Evolutionary conservation across 441 rosid genomes (phyloP).

Genomic region (Viola pubescens): DNA sequence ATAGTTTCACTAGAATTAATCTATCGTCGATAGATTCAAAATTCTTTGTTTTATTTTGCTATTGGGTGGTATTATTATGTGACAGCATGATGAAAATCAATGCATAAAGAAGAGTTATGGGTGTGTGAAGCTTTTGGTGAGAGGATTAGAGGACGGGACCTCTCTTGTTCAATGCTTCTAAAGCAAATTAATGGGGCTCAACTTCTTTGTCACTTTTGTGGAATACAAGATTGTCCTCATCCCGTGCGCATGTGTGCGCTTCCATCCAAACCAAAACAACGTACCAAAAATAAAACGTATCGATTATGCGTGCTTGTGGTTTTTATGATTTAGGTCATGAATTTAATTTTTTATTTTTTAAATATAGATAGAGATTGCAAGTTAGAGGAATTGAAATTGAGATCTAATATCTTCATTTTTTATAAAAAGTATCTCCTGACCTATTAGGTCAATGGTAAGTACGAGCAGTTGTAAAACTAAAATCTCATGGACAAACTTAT

Average conservation of each 20-base stretch:
- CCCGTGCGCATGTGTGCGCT: conserved; percentile 11
- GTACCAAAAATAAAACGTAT: conserved; percentile 5
- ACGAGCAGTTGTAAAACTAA: too few relatives aligned
- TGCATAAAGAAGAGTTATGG: conserved; percentile 23
- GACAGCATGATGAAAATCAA: conserved; percentile 28
- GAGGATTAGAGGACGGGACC: conserved; percentile 26
- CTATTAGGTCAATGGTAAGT: too few relatives aligned
- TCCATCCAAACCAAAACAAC: conserved; percentile 13
- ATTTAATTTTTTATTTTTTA: too few relatives aligned
- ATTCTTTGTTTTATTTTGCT: too few relatives aligned
- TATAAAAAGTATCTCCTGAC: too few relatives aligned
- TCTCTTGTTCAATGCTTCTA: conserved; percentile 23
- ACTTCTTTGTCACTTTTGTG: conserved; percentile 47
- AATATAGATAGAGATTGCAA: too few relatives aligned
- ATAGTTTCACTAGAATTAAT: too few relatives aligned
- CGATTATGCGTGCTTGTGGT: background rate
- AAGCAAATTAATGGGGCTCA: conserved; percentile 42
- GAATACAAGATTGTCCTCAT: conserved; percentile 54
- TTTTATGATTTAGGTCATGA: too few relatives aligned
- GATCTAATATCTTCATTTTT: too few relatives aligned
- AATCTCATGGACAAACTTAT: too few relatives aligned
- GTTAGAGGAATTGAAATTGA: too few relatives aligned
- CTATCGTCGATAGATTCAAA: too few relatives aligned
- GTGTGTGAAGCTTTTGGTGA: conserved; percentile 25
- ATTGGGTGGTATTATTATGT: conserved; percentile 14